These are phyloP conservation scores for Fusarium sp. DNA, from an alignment of 2,329 filamentous ascomycete species.

Conservation along the genomic window DNA sequence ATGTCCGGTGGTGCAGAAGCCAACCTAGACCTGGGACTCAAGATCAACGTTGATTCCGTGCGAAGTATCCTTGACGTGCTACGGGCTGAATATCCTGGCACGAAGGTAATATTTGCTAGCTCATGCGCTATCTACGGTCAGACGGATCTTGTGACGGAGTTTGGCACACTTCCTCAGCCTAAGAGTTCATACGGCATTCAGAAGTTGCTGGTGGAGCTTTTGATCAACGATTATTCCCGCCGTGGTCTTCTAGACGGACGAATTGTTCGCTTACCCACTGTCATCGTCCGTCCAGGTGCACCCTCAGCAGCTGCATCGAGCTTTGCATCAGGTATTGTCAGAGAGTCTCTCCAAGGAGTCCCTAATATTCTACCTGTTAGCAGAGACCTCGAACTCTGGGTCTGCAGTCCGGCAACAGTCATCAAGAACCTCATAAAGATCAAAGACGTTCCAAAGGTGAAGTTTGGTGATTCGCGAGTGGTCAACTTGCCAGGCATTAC, in stretches of 20 bases:
- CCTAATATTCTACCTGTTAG: slow-evolving; percentile 56
- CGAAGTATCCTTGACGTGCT: slow-evolving; percentile 61
- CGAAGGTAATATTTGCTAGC: slow-evolving; percentile 65
- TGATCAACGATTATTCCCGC: slow-evolving; percentile 50
- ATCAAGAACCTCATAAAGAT: slow-evolving; percentile 57
- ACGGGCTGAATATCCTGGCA: slow-evolving; percentile 52
- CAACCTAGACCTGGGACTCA: slow-evolving; percentile 61
- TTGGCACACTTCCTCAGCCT: slow-evolving; percentile 49
- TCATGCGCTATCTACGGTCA: slow-evolving; percentile 68
- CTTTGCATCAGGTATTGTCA: slow-evolving; percentile 68
- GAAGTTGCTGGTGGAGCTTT: slow-evolving; percentile 65
- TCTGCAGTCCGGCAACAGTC: slow-evolving; percentile 60
- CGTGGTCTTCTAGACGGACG: slow-evolving; percentile 65
- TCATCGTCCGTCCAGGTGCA: slow-evolving; percentile 66
- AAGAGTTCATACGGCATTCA: slow-evolving; percentile 68
- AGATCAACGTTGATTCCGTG: slow-evolving; percentile 67
- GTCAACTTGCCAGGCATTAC: slow-evolving; percentile 62
- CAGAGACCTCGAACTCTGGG: slow-evolving; percentile 57
- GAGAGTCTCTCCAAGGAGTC: slow-evolving; percentile 59
- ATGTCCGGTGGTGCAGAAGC: slow-evolving; percentile 70
- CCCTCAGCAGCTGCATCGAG: slow-evolving; percentile 68
- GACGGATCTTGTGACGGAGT: slow-evolving; percentile 20
- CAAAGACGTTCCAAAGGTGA: slow-evolving; percentile 51
- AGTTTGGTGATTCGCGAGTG: slow-evolving; percentile 49
- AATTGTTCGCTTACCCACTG: slow-evolving; percentile 64